Percentiles rank a stretch among this genome's conserved stretches.
Evolutionary conservation across 805 yeast species (phyloP).

Genomic region (Nakazawaea sp.): DNA sequence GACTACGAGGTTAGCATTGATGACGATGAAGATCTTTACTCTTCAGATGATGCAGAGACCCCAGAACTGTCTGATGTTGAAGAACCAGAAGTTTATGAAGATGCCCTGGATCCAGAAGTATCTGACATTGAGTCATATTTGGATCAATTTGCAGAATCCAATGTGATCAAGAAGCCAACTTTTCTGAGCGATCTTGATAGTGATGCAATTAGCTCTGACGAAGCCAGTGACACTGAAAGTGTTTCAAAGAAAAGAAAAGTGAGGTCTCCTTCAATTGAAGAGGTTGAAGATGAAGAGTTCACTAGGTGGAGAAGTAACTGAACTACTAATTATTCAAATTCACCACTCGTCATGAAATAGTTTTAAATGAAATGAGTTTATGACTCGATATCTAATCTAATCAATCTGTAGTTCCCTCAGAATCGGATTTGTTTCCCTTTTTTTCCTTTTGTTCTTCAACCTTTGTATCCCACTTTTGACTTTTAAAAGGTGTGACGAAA

Average conservation of each 20-base stretch:
- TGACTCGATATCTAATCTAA: too few species aligned
- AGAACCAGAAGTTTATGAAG: too few species aligned
- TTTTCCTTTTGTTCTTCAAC: too few species aligned
- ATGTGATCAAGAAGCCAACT: not conserved
- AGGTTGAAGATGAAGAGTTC: slow-evolving; percentile 12
- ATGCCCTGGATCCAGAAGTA: slow-evolving; percentile 4
- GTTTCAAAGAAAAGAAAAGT: slow-evolving; percentile 4
- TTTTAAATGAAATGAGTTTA: too few species aligned
- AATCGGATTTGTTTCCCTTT: too few species aligned
- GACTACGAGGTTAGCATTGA: too few species aligned
- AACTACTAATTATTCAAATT: too few species aligned
- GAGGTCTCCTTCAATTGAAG: slow-evolving; percentile 11
- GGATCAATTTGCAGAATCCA: not conserved
- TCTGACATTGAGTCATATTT: slow-evolving; percentile 3
- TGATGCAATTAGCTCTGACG: not conserved
- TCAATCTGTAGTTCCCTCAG: too few species aligned
- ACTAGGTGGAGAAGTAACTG: slow-evolving; percentile 8
- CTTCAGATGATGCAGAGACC: not conserved
- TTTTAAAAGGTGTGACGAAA: too few species aligned
- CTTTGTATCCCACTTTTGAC: too few species aligned
- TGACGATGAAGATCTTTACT: too few species aligned
- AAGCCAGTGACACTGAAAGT: not conserved
- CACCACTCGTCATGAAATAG: not conserved
- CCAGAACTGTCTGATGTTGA: slow-evolving; percentile 2
- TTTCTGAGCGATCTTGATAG: not conserved